Evolutionary conservation across 2,329 filamentous ascomycete genomes (phyloP), one percentile per base, ranked within the genome.

Genomic region (Leptoxyphium fumago): DNA sequence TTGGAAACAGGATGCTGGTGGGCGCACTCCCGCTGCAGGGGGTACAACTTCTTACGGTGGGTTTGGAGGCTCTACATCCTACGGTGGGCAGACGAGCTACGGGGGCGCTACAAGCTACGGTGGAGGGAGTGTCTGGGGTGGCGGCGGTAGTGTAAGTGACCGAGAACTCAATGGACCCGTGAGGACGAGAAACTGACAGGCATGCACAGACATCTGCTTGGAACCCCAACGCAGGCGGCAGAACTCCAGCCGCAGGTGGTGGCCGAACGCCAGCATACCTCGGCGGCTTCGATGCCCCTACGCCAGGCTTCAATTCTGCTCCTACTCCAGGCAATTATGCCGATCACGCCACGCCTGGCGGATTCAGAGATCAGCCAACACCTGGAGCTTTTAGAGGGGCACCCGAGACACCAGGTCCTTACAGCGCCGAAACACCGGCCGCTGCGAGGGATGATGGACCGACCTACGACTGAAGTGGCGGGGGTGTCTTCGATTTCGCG

Each of bases 231-330:
- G 49, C 46, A 28, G 55, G 55, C 26, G 54, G 53, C 38, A 56
- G 61, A 30, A 65, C 63, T 30, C 82, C 85, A 2, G 83, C 32
- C 15, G 32, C 32, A 13, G 32, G 32, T 13, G 32, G 32, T 82
- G 43, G 77, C 80, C 43, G 81, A 82, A 60, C 89, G 83, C 69
- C 84, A 43, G 76, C 77, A 2, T 70, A 70, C 48, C 57, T 57
- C 15, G 56, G 59, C 21, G 43, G 42, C 30, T 85, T 83, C 52
- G 84, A 89, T 53, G 81, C 80, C 3, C 81, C 80, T 13, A 65
- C 61, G 6, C 62, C 62, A 9, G 60, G 60, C 32, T 63, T 57
- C 41, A 64, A 64, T 55, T 60, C 61, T 34, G 65, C 66, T 10
- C 64, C 65, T 1, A 68, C 64, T 1, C 66, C 65, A 17, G 63